Conservation (phyloP, 805 yeast species). For the Ogataea sp. region DNA sequence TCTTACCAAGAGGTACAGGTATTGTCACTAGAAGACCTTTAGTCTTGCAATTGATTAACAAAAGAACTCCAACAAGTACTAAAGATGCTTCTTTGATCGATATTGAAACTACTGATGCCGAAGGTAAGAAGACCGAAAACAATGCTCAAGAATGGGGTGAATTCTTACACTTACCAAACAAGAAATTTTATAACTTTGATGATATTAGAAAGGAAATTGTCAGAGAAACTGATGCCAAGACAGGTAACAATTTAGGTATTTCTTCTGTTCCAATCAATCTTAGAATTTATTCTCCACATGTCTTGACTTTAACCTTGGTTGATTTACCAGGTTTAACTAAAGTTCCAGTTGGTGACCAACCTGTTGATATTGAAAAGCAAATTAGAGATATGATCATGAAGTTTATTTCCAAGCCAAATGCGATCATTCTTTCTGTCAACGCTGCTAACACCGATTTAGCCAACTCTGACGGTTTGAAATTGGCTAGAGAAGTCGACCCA, state of each 20-base stretch:
- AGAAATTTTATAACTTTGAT: conserved; percentile 79
- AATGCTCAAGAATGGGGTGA: conserved; percentile 95
- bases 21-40: conserved; percentile 87
- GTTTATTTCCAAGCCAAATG: conserved; percentile 91
- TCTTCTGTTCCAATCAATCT: conserved; percentile 89
- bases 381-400: conserved; percentile 89
- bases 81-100: conserved; percentile 31
- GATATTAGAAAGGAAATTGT: conserved; percentile 88
- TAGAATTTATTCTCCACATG: conserved; percentile 90
- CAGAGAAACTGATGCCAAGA: conserved; percentile 79
- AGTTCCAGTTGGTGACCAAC: conserved; percentile 99
- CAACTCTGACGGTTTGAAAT: conserved; percentile 89
- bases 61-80: conserved; percentile 31
- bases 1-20: conserved; percentile 88
- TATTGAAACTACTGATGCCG: conserved; percentile 34
- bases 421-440: conserved; percentile 88
- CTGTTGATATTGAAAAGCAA: conserved; percentile 91
- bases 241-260: conserved; percentile 82
- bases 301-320: conserved; percentile 85
- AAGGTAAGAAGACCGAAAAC: conserved; percentile 53
- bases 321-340: conserved; percentile 97
- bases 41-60: conserved; percentile 72
- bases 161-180: conserved; percentile 85
- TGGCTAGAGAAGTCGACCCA: conserved; percentile 97
- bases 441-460: conserved; percentile 97